Conservation (phyloP, 768 basidiomycete genomes). For the Tricholoma flavovirens region DNA sequence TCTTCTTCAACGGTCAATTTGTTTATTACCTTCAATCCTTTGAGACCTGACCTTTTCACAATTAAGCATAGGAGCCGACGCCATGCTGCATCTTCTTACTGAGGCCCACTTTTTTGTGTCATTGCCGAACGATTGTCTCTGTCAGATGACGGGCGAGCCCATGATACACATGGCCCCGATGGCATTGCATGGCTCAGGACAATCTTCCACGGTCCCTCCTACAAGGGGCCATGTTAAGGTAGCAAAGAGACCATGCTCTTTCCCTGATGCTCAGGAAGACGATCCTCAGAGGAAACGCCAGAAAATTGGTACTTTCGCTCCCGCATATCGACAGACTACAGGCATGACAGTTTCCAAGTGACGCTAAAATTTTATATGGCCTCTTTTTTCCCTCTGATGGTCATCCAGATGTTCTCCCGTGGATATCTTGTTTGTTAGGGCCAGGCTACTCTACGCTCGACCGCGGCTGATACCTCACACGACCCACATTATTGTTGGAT, state of each 20-base stretch:
- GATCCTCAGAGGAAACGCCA: constrained; percentile 25
- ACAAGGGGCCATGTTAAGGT: neutral
- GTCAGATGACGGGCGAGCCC: constrained; percentile 76
- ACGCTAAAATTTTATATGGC: neutral
- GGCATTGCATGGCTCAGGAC: neutral
- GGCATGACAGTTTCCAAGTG: neutral
- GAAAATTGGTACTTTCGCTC: constrained; percentile 13
- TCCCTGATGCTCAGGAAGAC: constrained; percentile 6
- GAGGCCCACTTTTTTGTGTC: constrained; percentile 70
- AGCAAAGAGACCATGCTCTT: constrained; percentile 13
- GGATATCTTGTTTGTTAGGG: constrained; percentile 48
- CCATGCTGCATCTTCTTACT: constrained; percentile 73
- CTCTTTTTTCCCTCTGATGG: neutral
- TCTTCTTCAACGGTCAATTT: constrained; percentile 52
- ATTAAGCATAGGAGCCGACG: constrained; percentile 69
- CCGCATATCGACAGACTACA: neutral
- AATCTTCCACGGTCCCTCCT: neutral
- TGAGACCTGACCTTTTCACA: neutral
- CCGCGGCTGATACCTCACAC: constrained; percentile 48
- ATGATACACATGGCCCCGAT: constrained; percentile 35
- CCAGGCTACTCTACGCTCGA: constrained; percentile 63
- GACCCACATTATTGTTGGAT: constrained; percentile 49
- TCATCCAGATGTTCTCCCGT: constrained; percentile 36
- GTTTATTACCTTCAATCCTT: neutral
- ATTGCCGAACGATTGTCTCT: constrained; percentile 78